phyloP scores from a whole-genome alignment of 805 yeast genomes.

The Clavispora santaluciae region DNA sequence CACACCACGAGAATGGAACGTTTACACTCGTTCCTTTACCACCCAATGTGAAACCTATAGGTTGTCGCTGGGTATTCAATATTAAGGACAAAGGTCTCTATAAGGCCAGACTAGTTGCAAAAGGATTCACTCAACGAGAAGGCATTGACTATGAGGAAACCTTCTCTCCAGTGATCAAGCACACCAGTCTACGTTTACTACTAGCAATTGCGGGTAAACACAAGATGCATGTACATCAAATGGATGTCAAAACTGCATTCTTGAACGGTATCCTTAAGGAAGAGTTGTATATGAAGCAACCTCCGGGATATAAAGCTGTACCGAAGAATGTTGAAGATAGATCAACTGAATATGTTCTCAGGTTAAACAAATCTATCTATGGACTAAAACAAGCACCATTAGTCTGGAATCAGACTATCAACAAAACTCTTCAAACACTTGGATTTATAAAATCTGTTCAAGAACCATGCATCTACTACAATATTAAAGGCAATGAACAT shows the following conservation, averaged over 20 bases:
- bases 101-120: not conserved
- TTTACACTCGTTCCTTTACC: not conserved
- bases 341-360: not conserved
- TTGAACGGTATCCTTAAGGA: not conserved
- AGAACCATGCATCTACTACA: not conserved
- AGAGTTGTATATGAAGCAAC: not conserved
- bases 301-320: not conserved
- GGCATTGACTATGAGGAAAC: not conserved
- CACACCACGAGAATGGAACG: not conserved
- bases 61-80: not conserved
- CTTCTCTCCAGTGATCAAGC: not conserved
- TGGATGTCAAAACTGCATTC: not conserved
- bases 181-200: not conserved
- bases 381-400: not conserved
- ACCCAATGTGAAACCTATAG: not conserved
- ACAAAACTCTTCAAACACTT: not conserved
- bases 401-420: not conserved
- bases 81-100: not conserved
- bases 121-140: not conserved
- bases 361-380: not conserved
- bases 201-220: not conserved
- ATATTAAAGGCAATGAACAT: not conserved
- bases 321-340: not conserved
- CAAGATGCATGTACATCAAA: not conserved
- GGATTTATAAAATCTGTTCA: not conserved